A percentile compares a stretch with the other conserved stretches of the same genome.
phyloP scores from a whole-genome alignment of 1,284 basidiomycete genomes.

The Sporisorium graminicola region DNA sequence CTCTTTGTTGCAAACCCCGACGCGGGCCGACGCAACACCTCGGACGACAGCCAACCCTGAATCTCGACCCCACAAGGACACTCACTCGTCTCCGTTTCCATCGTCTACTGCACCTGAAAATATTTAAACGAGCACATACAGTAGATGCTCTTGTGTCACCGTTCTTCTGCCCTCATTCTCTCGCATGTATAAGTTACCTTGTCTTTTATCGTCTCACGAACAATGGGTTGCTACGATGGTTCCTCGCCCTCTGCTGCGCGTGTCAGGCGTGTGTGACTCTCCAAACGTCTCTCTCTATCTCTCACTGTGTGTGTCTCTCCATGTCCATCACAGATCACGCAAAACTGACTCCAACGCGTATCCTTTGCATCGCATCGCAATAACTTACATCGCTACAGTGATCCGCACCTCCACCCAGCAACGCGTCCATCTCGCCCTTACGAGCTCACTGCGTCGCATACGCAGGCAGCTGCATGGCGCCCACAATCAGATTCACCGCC shows the following conservation, averaged over 20 bases:
- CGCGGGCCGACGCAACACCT: not conserved
- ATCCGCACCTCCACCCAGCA: not conserved
- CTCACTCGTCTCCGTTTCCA: too few relatives aligned
- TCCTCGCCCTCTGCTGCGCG: too few relatives aligned
- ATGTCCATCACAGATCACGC: too few relatives aligned
- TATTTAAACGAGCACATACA: too few relatives aligned
- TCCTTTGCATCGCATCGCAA: too few relatives aligned
- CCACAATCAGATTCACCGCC: conserved; percentile 40
- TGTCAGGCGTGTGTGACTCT: not conserved
- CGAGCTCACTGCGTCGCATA: conserved; percentile 10
- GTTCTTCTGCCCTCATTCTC: too few relatives aligned
- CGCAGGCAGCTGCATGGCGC: conserved; percentile 40
- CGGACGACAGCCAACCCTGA: not conserved
- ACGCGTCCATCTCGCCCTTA: not conserved
- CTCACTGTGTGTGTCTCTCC: too few relatives aligned
- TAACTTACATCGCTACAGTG: too few relatives aligned
- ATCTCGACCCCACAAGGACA: not conserved
- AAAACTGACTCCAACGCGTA: not conserved
- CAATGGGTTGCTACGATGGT: too few relatives aligned
- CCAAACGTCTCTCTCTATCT: not conserved
- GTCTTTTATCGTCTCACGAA: too few relatives aligned
- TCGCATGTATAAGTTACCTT: too few relatives aligned
- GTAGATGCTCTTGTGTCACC: not conserved
- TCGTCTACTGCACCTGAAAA: too few relatives aligned
- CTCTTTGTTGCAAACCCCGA: conserved; percentile 64